Percentiles rank a stretch among this genome's conserved stretches.
Evolutionary conservation across 139 green algal genomes (phyloP).

Genomic region (Nannochloris sp.): DNA sequence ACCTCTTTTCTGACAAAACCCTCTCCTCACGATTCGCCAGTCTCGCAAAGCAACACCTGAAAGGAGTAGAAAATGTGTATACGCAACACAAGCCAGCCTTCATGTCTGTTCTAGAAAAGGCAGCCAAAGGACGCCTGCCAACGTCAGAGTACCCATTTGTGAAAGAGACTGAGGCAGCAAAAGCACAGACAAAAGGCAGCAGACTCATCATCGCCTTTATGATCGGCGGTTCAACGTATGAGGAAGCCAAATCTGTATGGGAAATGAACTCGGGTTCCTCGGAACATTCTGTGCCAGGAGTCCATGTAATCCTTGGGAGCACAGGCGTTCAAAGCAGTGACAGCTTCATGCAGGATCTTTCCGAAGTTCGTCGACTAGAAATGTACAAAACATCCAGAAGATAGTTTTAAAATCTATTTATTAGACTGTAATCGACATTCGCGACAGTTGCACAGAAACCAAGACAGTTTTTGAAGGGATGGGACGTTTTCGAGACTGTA

Average conservation of each 20-base stretch:
- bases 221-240: slow-evolving; percentile 91
- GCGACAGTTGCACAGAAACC: no score
- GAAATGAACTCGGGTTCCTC: slow-evolving; percentile 57
- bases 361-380: slow-evolving; percentile 27
- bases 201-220: slow-evolving; percentile 87
- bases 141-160: slow-evolving; percentile 65
- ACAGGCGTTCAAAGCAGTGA: slow-evolving; percentile 66
- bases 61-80: slow-evolving; percentile 89
- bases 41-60: slow-evolving; percentile 64
- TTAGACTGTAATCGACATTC: no score
- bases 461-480: no score
- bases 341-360: slow-evolving; percentile 46
- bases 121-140: slow-evolving; percentile 56
- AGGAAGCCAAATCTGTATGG: slow-evolving; percentile 71
- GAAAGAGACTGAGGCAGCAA: not conserved
- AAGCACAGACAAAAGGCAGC: slow-evolving; percentile 25
- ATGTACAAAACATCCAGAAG: slow-evolving; percentile 1
- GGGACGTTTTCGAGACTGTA: no score
- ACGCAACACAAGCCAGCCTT: slow-evolving; percentile 89
- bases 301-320: slow-evolving; percentile 74
- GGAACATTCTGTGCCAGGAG: slow-evolving; percentile 36
- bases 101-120: slow-evolving; percentile 59
- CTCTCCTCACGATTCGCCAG: slow-evolving; percentile 40
- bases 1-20: slow-evolving; percentile 75
- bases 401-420: no score